Evolutionary conservation across 345 rosid genomes (phyloP), one percentile per base, ranked within the genome.

Genomic region (Gynandropsis gynandra): DNA sequence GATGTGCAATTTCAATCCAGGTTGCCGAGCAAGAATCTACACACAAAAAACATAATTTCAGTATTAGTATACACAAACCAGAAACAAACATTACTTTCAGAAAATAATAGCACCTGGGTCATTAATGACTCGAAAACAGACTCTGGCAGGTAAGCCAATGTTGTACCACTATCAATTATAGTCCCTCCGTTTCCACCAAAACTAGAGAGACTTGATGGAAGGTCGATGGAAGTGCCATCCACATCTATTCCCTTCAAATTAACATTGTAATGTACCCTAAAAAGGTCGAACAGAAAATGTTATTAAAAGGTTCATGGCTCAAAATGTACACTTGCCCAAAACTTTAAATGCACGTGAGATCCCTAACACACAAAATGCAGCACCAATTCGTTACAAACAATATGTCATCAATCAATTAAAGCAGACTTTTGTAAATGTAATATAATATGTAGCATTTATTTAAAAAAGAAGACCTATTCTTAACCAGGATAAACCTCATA

Each of bases 101-200:
- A 7, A 58, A 5, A 65, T 47, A 47, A 46, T 2, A 35, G 16
- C 43, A 83, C 98, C 81, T 70, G 59, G 39, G 9, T 41, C 71
- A 84, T 63, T 59, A 90, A 1, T 14, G 78, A 52, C 17, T 80
- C 64, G 61, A 80, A 84, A 47, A 87, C 67, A 18, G 52, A 33
- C 0, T 59, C 38, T 1, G 98, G 96, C 47, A 90, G 78, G 78
- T 87, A 90, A 46, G 87, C 83, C 76, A 90, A 76, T 59, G 96
- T 87, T 54, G 98, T 87, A 57, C 98, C 98, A 64, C 96, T 90
- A 58, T 90, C 98, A 31, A 90, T 49, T 54, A 90, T 84, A 32
- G 96, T 74, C 68, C 80, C 87, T 51, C 59, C 80, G 8, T 45
- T 58, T 24, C 62, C 73, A 27, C 74, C 70, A 29, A 60, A 19